Base-by-base conservation (phyloP, 306 rosid genomes). In the Purshia tridentata region DNA sequence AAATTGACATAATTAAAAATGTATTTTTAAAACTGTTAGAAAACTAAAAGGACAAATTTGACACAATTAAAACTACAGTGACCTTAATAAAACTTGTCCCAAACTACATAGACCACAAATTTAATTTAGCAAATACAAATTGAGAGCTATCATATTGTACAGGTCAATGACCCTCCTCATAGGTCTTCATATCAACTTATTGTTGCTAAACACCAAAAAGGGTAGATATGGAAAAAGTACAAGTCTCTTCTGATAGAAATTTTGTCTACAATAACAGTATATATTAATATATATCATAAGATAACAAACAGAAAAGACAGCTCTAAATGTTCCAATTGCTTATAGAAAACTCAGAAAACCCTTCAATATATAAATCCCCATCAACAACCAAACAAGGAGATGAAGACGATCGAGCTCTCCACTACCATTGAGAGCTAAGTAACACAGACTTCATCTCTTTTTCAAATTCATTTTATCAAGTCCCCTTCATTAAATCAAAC, bases 301-400 rank as follows among this genome's bases (percentile, higher is more conserved):
- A 73, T 16, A 65, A 66, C 68, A 63, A 52, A 49, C 46, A 14
- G 22, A 59, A 51, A 71, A 52, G 44, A 44, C 35, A 61, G 64
- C 73, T 55, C 76, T 9, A 50, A 70, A 58, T 57, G 3, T 66
- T 64, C 88, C 61, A 83, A 65, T 83, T 86, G 79, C 69, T 19
- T 54, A 18, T 41, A 58, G 51, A 75, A 74, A 88, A 70, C 70
- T 78, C 70, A 59, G 37, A 59, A 55, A 42, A 72, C 83, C 75
- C 74, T 78, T 70, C 51, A 73, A 51, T 16, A 76, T 49, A 85
- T 60, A 78, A 69, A 39, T 8, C 71, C 57, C 53, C 79, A 22
- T 29, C 29, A 63, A 4, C 73, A 76, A 75, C 77, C 86, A 73
- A 67, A 64, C 72, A 68, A 62, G 65, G 55, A 68, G 79, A 80